Evolutionary conservation across 148 eudicot genomes (phyloP).

Genomic region (Cornus suecica): DNA sequence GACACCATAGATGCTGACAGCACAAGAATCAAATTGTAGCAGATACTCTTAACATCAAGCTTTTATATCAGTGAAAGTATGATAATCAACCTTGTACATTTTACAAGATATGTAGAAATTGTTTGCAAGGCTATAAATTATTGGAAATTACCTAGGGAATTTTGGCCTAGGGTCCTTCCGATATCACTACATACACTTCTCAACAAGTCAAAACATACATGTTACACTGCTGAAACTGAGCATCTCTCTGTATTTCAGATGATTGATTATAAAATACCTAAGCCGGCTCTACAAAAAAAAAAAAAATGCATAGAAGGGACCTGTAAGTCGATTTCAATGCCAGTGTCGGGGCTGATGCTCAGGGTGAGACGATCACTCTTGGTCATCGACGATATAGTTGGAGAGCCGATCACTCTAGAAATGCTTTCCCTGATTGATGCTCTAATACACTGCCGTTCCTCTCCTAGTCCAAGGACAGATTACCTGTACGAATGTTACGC

Average conservation of each 20-base stretch:
- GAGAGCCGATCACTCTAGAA: neutral
- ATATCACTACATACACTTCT: neutral
- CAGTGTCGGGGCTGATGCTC: neutral
- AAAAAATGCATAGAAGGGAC: constrained; percentile 3
- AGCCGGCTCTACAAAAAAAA: too few species aligned
- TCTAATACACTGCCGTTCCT: neutral
- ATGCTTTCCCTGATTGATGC: neutral
- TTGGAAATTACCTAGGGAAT: neutral
- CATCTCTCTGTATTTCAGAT: neutral
- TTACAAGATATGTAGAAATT: neutral
- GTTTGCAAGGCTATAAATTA: neutral
- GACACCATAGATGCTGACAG: too few species aligned
- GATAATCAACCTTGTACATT: neutral
- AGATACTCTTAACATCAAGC: too few species aligned
- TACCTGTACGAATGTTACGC: constrained; percentile 70
- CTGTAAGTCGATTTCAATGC: neutral
- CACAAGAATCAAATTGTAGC: too few species aligned
- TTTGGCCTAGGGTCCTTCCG: neutral
- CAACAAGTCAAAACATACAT: neutral
- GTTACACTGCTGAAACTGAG: neutral
- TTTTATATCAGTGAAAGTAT: too few species aligned
- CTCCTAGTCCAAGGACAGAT: constrained; percentile 53
- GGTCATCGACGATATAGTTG: neutral
- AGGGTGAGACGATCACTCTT: neutral
- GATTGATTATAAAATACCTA: neutral